Evolutionary conservation across 2,329 filamentous ascomycete species (phyloP).

Genomic region (Juglanconis sp.): DNA sequence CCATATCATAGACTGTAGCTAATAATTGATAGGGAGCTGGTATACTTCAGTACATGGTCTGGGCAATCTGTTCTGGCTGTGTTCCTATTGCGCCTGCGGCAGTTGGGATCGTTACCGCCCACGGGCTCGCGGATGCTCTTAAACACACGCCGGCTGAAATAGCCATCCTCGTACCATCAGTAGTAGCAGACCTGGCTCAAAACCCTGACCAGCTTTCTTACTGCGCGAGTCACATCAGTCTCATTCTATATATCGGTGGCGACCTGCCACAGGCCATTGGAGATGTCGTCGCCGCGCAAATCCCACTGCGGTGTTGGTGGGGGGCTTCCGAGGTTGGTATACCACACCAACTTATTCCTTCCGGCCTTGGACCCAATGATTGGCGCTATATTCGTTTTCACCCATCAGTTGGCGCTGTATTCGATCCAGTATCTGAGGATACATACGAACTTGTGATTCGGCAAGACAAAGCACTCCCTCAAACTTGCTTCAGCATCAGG

Average conservation of each 20-base stretch:
- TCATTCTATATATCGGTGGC: constrained; percentile 11
- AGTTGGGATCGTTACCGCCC: constrained; percentile 24
- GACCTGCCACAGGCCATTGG: constrained; percentile 8
- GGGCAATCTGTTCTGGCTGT: constrained; percentile 26
- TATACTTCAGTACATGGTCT: constrained; percentile 21
- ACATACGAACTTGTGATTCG: constrained; percentile 8
- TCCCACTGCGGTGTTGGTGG: constrained; percentile 11
- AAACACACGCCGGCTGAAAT: constrained; percentile 28
- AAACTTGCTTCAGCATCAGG: constrained; percentile 2
- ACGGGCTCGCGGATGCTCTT: constrained; percentile 28
- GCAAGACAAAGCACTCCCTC: neutral
- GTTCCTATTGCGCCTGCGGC: constrained; percentile 23
- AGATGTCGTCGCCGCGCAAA: neutral
- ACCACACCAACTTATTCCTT: constrained; percentile 6
- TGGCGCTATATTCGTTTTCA: constrained; percentile 15
- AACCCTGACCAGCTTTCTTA: neutral
- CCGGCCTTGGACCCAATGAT: neutral
- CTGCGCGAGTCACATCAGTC: neutral
- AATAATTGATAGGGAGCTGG: constrained; percentile 23
- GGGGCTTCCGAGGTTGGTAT: constrained; percentile 11
- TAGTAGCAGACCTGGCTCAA: constrained; percentile 30
- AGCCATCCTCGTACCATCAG: constrained; percentile 31
- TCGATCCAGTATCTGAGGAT: neutral
- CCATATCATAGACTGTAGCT: neutral
- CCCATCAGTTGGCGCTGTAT: neutral